Percentiles rank a stretch among this genome's conserved stretches.
These are phyloP conservation scores for Boletales sp. DNA, from an alignment of 768 basidiomycete species.

Conservation along the genomic window DNA sequence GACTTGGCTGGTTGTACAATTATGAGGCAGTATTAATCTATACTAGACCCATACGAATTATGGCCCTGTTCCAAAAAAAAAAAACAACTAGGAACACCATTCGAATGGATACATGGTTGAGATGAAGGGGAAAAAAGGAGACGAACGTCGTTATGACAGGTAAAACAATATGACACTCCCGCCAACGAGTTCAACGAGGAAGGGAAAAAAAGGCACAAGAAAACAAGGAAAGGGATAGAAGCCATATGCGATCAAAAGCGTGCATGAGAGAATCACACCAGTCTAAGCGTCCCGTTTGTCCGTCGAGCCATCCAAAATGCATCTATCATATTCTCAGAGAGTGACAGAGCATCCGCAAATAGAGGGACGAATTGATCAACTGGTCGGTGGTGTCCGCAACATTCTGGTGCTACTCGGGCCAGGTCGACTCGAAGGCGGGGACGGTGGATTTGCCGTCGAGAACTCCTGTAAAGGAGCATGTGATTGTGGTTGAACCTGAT, in stretches of 20 bases:
- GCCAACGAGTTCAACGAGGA: not conserved
- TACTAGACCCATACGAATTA: conserved; percentile 19
- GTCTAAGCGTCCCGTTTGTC: conserved; percentile 26
- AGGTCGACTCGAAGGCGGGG: conserved; percentile 20
- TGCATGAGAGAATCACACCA: conserved; percentile 5
- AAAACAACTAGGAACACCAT: conserved; percentile 3
- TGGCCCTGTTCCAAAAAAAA: conserved; percentile 17
- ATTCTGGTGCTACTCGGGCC: conserved; percentile 21
- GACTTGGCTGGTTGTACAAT: conserved; percentile 16
- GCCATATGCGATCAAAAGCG: not conserved
- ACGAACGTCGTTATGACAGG: not conserved
- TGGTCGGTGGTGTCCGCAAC: conserved; percentile 16
- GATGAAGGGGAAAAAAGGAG: not conserved
- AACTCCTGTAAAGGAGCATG: conserved; percentile 23
- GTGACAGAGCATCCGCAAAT: conserved; percentile 1
- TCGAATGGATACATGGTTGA: conserved; percentile 13
- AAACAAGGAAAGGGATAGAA: not conserved
- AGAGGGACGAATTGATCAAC: conserved; percentile 1
- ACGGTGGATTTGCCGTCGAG: conserved; percentile 13
- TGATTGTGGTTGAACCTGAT: conserved; percentile 15
- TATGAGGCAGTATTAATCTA: conserved; percentile 28
- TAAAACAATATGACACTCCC: conserved; percentile 8
- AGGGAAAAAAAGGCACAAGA: not conserved
- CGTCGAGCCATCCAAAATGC: conserved; percentile 10
- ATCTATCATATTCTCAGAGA: conserved; percentile 19